Conservation (phyloP, 1,139 yeast species). For the Debaryomyces sp. region DNA sequence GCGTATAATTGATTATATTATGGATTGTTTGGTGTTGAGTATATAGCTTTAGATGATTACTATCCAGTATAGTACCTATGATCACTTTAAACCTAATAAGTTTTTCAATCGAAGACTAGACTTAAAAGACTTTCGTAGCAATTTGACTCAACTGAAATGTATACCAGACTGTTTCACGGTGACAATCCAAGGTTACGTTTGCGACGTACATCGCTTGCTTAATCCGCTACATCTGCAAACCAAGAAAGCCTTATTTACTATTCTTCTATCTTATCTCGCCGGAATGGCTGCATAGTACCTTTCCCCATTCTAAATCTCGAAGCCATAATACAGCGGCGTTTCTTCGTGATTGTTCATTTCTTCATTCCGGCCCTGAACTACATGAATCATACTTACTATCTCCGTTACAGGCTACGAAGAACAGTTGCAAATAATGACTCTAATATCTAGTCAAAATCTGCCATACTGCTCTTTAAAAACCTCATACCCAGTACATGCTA, state of each 20-base stretch:
- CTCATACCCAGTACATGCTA: background rate
- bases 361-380: background rate
- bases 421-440: background rate
- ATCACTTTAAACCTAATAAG: background rate
- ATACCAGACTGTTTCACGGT: background rate
- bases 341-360: background rate
- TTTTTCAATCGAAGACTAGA: background rate
- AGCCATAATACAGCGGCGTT: background rate
- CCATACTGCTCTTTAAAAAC: background rate
- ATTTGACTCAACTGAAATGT: background rate
- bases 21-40: background rate
- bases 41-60: background rate
- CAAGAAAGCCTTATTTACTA: background rate
- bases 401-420: slow-evolving; percentile 1
- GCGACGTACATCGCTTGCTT: background rate
- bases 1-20: background rate
- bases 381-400: background rate
- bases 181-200: background rate
- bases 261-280: background rate
- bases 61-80: background rate
- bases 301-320: background rate
- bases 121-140: background rate
- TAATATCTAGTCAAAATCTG: background rate
- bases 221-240: no score
- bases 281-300: background rate